Conservation (phyloP, 345 rosid species). For the Xanthoceras sorbifolium region DNA sequence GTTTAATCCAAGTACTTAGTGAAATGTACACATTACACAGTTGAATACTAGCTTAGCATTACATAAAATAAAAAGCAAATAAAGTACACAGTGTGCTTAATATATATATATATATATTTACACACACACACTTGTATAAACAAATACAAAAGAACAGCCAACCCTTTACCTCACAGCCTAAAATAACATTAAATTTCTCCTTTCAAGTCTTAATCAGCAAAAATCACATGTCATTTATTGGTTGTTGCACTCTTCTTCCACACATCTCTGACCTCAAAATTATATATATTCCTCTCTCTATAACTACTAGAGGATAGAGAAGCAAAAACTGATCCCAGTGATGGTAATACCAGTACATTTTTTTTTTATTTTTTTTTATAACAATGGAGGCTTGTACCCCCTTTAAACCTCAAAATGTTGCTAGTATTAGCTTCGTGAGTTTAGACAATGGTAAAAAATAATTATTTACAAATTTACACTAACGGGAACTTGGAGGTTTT, state of each 20-base stretch:
- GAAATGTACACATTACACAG: neutral
- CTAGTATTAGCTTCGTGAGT: no score
- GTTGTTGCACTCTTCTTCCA: neutral
- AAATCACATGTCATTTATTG: neutral
- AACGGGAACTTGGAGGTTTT: no score
- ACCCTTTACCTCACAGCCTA: neutral
- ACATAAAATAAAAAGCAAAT: neutral
- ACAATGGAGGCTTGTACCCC: no score
- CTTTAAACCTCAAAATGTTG: no score
- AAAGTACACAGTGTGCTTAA: neutral
- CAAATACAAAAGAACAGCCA: neutral
- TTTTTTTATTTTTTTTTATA: no score
- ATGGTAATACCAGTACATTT: no score
- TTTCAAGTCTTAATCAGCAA: neutral
- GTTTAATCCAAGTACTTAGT: neutral
- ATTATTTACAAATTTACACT: no score
- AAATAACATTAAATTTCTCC: neutral
- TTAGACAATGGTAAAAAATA: no score
- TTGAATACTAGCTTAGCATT: slow-evolving; percentile 11
- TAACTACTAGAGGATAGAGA: no score
- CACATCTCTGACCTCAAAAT: no score
- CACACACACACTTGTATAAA: neutral
- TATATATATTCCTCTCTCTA: no score
- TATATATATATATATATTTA: neutral
- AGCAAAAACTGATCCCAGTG: no score